These are phyloP conservation scores for Solanum raphanifolium DNA, from an alignment of 257 asterid genomes.

Conservation along the genomic window DNA sequence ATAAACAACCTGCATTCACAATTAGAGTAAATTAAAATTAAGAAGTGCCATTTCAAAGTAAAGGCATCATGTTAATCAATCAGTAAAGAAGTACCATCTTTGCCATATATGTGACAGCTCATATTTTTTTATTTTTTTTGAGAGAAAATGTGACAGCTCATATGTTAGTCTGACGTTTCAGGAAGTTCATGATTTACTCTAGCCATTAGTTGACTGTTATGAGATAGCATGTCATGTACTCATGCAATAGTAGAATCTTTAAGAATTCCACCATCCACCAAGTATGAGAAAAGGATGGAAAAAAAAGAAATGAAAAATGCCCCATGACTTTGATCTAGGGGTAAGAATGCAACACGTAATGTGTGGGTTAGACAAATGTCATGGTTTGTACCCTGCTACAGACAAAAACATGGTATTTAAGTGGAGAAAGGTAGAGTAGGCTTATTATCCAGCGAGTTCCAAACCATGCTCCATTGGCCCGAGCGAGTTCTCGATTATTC, in stretches of 20 bases:
- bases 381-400: neutral
- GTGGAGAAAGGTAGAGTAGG: neutral
- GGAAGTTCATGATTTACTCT: neutral
- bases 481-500: neutral
- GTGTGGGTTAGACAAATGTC: neutral
- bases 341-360: neutral
- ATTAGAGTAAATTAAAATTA: neutral
- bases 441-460: neutral
- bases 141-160: neutral
- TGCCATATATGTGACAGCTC: neutral
- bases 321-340: neutral
- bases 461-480: neutral
- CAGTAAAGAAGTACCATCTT: neutral
- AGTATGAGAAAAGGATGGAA: neutral
- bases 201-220: neutral
- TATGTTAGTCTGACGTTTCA: neutral
- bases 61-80: neutral
- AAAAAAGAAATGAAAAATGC: neutral
- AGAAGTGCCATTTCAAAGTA: neutral
- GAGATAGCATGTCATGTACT: neutral
- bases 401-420: neutral
- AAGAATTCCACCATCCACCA: neutral
- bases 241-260: neutral
- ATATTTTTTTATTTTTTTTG: neutral
- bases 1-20: constrained; percentile 45